phyloP scores from a whole-genome alignment of 495 filamentous ascomycete species.

The Friedmanniomyces endolithicus region DNA sequence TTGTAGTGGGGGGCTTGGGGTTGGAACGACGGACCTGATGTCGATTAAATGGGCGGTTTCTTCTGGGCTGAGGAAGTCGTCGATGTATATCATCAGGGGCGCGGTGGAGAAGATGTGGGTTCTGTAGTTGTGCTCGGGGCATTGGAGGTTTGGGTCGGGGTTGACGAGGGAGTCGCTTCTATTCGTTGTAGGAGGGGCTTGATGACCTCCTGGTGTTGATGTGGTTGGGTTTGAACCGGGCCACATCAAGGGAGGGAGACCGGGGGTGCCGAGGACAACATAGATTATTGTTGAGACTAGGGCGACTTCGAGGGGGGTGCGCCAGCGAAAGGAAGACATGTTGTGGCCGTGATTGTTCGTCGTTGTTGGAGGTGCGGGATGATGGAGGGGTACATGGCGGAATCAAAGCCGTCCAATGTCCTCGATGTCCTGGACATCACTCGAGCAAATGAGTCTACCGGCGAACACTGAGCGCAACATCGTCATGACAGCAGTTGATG shows the following conservation, averaged over 20 bases:
- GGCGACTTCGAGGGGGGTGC: constrained; percentile 14
- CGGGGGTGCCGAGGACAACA: constrained; percentile 12
- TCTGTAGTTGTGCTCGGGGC: constrained; percentile 31
- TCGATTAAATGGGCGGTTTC: constrained; percentile 33
- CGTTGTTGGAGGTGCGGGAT: too few species aligned
- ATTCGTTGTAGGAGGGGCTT: constrained; percentile 4
- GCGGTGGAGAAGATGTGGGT: constrained; percentile 41
- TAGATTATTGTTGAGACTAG: constrained; percentile 11
- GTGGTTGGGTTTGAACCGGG: too few species aligned
- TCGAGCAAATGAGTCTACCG: too few species aligned
- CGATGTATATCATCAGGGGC: constrained; percentile 46
- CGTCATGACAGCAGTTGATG: too few species aligned
- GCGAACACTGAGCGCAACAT: too few species aligned
- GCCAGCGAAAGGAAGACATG: constrained; percentile 16
- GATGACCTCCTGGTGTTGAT: background rate
- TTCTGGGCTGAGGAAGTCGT: constrained; percentile 30
- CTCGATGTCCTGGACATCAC: too few species aligned
- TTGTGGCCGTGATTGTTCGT: too few species aligned
- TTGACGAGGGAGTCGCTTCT: constrained; percentile 10
- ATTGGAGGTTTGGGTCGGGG: constrained; percentile 11
- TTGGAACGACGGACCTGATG: constrained; percentile 29
- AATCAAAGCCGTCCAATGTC: too few species aligned
- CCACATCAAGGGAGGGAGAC: background rate
- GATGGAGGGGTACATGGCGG: too few species aligned
- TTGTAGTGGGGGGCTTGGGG: background rate